Percentiles rank a stretch among this genome's conserved stretches.
Conservation (phyloP, 2,329 filamentous ascomycete genomes). For the Cryphonectria radicalis region DNA sequence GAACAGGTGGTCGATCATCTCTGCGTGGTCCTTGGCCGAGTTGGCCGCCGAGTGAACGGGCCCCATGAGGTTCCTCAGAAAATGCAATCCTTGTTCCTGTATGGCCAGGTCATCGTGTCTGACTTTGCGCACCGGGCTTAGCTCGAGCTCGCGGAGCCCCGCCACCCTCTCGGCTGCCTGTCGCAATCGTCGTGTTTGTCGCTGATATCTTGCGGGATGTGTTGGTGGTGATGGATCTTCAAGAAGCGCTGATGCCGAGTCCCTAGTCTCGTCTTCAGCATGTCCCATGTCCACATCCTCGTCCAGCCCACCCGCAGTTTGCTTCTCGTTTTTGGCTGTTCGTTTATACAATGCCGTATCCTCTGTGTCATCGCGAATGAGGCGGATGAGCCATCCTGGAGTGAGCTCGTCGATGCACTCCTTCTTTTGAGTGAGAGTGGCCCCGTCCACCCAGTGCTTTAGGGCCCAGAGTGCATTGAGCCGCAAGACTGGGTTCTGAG, state of each 20-base stretch:
- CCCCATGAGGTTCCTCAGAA: constrained; percentile 89
- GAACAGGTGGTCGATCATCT: constrained; percentile 87
- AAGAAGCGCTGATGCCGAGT: constrained; percentile 32
- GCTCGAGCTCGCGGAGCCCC: constrained; percentile 65
- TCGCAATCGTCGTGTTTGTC: constrained; percentile 48
- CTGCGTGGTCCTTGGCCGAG: constrained; percentile 54
- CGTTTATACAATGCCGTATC: constrained; percentile 52
- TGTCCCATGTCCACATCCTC: constrained; percentile 63
- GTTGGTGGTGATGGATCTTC: constrained; percentile 29
- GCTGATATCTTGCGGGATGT: constrained; percentile 32
- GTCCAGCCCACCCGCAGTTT: constrained; percentile 45
- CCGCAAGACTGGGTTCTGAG: constrained; percentile 75
- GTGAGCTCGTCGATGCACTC: constrained; percentile 77
- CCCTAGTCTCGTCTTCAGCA: constrained; percentile 46
- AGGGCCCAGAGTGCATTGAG: constrained; percentile 91
- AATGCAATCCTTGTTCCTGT: constrained; percentile 88
- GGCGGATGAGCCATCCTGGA: constrained; percentile 77
- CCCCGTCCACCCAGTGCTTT: constrained; percentile 82
- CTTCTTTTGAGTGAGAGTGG: constrained; percentile 73
- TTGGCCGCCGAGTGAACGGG: constrained; percentile 57
- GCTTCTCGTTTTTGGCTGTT: constrained; percentile 29
- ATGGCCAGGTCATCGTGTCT: constrained; percentile 80
- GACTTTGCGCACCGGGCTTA: constrained; percentile 68
- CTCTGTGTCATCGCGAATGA: constrained; percentile 70
- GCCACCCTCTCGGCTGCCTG: constrained; percentile 55